phyloP scores from a whole-genome alignment of 768 basidiomycete species.

The Leccinum uliginosum region DNA sequence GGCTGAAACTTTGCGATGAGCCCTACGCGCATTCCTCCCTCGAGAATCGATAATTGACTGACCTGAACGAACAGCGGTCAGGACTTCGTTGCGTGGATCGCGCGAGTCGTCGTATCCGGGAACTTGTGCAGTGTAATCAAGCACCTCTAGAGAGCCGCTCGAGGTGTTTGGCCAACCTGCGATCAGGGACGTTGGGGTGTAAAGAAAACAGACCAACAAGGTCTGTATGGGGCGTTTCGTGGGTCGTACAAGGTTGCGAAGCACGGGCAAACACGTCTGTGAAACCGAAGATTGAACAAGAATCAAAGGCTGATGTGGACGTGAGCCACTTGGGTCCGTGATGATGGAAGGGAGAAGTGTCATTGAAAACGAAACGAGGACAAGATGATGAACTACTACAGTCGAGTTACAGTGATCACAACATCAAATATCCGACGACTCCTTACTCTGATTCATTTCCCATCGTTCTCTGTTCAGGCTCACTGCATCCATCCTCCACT shows the following conservation, averaged over 20 bases:
- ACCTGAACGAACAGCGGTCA: slow-evolving; percentile 40
- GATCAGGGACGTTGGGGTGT: slow-evolving; percentile 47
- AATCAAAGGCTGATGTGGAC: slow-evolving; percentile 41
- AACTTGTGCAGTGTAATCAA: slow-evolving; percentile 49
- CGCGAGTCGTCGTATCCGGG: slow-evolving; percentile 48
- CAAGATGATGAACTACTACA: neutral
- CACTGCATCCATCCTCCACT: slow-evolving; percentile 50
- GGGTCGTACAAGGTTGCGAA: slow-evolving; percentile 41
- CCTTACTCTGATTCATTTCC: slow-evolving; percentile 31
- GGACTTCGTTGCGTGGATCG: slow-evolving; percentile 36
- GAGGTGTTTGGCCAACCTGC: slow-evolving; percentile 22
- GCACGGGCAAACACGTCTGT: slow-evolving; percentile 54
- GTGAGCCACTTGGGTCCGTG: slow-evolving; percentile 15
- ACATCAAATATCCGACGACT: slow-evolving; percentile 8
- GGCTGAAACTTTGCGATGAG: slow-evolving; percentile 27
- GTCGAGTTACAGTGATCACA: neutral
- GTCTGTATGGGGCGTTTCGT: slow-evolving; percentile 20
- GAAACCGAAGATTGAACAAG: slow-evolving; percentile 57
- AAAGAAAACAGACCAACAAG: slow-evolving; percentile 55
- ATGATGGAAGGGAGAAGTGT: slow-evolving; percentile 26
- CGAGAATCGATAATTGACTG: neutral
- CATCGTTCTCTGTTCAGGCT: slow-evolving; percentile 44
- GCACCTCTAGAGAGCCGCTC: slow-evolving; percentile 29
- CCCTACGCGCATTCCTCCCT: neutral
- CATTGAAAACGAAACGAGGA: slow-evolving; percentile 16